These are phyloP conservation scores for Flaveria sonorensis DNA, from an alignment of 129 eudicot species.

Conservation along the genomic window DNA sequence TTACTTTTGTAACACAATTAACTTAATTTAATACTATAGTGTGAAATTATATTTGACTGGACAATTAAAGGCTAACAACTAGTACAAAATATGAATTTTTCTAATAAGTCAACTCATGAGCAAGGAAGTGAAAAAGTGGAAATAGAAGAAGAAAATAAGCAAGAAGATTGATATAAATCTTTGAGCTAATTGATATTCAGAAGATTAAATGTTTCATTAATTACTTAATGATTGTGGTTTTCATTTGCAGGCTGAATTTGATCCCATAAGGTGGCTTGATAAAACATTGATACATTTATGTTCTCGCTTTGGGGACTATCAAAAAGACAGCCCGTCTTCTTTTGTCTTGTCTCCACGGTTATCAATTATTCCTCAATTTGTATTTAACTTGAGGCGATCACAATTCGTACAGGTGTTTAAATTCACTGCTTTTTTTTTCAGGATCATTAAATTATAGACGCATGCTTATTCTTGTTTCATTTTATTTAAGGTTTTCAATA, in stretches of 20 bases:
- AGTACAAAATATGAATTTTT: neutral
- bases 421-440: neutral
- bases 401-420: constrained; percentile 80
- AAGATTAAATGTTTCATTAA: neutral
- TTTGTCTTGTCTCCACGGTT: constrained; percentile 85
- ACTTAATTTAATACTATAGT: neutral
- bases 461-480: neutral
- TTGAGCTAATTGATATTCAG: neutral
- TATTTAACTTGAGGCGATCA: constrained; percentile 84
- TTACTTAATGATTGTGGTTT: constrained; percentile 8
- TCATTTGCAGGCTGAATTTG: constrained; percentile 83
- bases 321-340: constrained; percentile 92
- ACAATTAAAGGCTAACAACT: neutral
- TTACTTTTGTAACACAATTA: neutral
- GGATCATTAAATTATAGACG: neutral
- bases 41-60: neutral
- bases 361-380: constrained; percentile 94
- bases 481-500: constrained; percentile 71
- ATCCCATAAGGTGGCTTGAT: constrained; percentile 99
- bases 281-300: constrained; percentile 88
- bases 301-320: constrained; percentile 92
- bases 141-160: neutral
- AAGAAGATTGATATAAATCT: neutral
- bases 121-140: neutral
- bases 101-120: neutral